Conservation (phyloP, 306 rosid genomes). For the Cajanus cajan region DNA sequence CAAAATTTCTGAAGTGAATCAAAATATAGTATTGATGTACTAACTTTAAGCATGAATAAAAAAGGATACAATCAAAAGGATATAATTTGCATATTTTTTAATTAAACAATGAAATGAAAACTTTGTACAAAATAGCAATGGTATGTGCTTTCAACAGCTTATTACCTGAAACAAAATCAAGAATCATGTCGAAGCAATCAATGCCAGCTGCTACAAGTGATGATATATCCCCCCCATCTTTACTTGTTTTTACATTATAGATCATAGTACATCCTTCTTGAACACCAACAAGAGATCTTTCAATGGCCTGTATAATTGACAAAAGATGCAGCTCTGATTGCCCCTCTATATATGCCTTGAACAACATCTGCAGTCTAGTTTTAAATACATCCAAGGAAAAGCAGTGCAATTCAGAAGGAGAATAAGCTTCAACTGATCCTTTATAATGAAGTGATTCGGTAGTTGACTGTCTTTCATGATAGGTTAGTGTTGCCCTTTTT, state of each 20-base stretch:
- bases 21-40: background rate
- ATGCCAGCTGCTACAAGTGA: constrained; percentile 74
- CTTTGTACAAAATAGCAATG: constrained; percentile 5
- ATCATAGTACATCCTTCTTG: constrained; percentile 51
- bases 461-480: constrained; percentile 55
- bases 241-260: constrained; percentile 57
- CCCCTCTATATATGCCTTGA: constrained; percentile 62
- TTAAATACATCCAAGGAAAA: constrained; percentile 66
- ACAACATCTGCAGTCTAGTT: constrained; percentile 35
- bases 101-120: constrained; percentile 8
- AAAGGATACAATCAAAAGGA: background rate
- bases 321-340: constrained; percentile 68
- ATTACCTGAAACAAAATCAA: constrained; percentile 85
- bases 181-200: constrained; percentile 81
- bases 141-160: constrained; percentile 14
- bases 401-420: constrained; percentile 39
- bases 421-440: constrained; percentile 49
- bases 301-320: constrained; percentile 70
- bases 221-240: constrained; percentile 65
- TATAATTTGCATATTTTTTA: constrained; percentile 19
- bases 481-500: constrained; percentile 68
- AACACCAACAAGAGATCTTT: constrained; percentile 78
- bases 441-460: constrained; percentile 48
- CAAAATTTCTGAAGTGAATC: constrained; percentile 6
- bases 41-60: background rate